Conservation (phyloP, 1,284 basidiomycete genomes). For the Pseudozyma sp. region DNA sequence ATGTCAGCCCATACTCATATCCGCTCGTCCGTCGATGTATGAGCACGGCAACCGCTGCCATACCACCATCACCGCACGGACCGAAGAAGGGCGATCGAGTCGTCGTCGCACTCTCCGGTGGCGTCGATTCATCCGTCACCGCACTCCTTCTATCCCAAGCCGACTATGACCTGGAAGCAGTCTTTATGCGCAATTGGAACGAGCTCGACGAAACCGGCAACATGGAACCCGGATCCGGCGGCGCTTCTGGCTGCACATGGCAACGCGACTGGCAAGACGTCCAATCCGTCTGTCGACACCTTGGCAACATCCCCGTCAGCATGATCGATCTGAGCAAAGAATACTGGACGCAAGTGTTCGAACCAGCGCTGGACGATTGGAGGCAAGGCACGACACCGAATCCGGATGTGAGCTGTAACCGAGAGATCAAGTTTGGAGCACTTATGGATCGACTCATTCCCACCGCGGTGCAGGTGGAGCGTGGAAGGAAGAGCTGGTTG, state of each 20-base stretch:
- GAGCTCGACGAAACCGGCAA: constrained; percentile 74
- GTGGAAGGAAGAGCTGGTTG: constrained; percentile 71
- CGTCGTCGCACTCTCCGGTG: constrained; percentile 92
- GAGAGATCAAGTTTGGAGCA: constrained; percentile 92
- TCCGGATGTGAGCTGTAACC: constrained; percentile 93
- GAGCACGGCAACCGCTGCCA: not conserved
- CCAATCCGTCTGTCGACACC: constrained; percentile 78
- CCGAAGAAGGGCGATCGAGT: constrained; percentile 72
- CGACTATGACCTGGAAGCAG: constrained; percentile 78
- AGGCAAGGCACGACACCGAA: constrained; percentile 76
- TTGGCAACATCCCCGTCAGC: constrained; percentile 74
- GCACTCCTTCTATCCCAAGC: constrained; percentile 55
- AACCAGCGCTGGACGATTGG: constrained; percentile 62
- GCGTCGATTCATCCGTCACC: constrained; percentile 82
- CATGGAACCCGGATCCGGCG: constrained; percentile 65
- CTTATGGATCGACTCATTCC: constrained; percentile 73
- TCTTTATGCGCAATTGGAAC: constrained; percentile 95
- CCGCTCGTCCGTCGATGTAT: not conserved
- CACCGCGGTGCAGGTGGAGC: not conserved
- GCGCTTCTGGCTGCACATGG: constrained; percentile 83
- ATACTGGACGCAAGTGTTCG: constrained; percentile 65
- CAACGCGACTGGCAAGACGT: constrained; percentile 95
- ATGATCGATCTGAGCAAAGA: constrained; percentile 55
- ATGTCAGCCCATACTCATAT: not conserved
- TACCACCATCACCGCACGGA: constrained; percentile 2